These are phyloP conservation scores for Sarcodon sp. DNA, from an alignment of 768 basidiomycete genomes.

Conservation along the genomic window DNA sequence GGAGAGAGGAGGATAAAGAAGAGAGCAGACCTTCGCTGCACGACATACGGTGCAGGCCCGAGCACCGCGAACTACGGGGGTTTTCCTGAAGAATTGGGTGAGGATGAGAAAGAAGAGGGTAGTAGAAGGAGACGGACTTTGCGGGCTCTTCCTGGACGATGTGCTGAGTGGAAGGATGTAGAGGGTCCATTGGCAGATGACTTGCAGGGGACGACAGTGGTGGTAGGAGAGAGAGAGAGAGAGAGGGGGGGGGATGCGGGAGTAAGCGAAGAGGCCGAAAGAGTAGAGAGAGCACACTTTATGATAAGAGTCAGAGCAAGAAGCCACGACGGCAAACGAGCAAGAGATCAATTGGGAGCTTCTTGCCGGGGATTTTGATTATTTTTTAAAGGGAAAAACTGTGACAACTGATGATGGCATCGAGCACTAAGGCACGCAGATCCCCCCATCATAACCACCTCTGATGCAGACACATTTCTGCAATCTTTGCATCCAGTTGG, in stretches of 20 bases:
- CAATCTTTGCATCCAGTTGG: too few species aligned
- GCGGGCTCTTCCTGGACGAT: not conserved
- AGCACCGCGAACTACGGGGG: constrained; percentile 34
- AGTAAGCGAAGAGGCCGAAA: not conserved
- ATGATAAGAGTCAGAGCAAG: too few species aligned
- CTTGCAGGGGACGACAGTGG: not conserved
- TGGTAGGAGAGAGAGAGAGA: not conserved
- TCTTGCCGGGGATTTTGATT: too few species aligned
- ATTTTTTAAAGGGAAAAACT: too few species aligned
- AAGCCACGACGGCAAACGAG: too few species aligned
- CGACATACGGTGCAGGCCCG: constrained; percentile 78
- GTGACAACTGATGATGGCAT: too few species aligned
- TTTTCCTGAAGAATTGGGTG: constrained; percentile 10
- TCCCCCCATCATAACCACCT: too few species aligned
- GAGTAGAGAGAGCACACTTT: too few species aligned
- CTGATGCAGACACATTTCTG: too few species aligned
- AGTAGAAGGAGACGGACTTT: not conserved
- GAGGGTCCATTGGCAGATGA: not conserved
- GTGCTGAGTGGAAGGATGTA: not conserved
- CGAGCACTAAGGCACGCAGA: too few species aligned
- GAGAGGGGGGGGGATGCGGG: not conserved
- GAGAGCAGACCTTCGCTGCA: constrained; percentile 66
- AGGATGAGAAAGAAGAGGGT: not conserved
- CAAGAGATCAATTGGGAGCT: too few species aligned
- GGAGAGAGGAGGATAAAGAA: constrained; percentile 6